Base-by-base conservation (phyloP, 2,329 filamentous ascomycete species). In the Fonsecaea monophora region DNA sequence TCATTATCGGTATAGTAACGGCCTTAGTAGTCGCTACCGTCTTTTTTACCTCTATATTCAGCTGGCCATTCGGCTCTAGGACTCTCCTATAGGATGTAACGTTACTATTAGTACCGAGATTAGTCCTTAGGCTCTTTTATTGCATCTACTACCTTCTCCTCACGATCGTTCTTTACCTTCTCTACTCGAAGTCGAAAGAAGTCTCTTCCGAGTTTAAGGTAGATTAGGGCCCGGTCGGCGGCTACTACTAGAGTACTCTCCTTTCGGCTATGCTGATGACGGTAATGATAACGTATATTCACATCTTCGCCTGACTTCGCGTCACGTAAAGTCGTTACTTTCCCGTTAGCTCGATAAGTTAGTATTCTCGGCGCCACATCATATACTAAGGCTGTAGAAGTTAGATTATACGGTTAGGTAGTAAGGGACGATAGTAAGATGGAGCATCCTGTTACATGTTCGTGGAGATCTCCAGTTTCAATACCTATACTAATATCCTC, bases 41-140 rank as follows among this genome's bases (percentile, higher is more conserved):
- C 50, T 54, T 54, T 54, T 54, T 54, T n/a, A 54, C 50, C 50
- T 54, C 50, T 54, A 54, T 54, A 15, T 54, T 54, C n/a, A 54
- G 50, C 50, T 54, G 6, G 50, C n/a, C 15, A 15, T 54, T 54
- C 50, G 25, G 50, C 50, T 7, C 50, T 54, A 15, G 50, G 18
- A 54, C n/a, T 18, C n/a, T 54, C 4, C 21, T 54, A 15, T 15
- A 54, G 50, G n/a, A 25, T 54, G 8, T 54, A 15, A 54, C 12
- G 15, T 54, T 54, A 54, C 50, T 15, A 54, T 54, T 54, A 18
- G 13, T 54, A 15, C n/a, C 50, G 9, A 54, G 50, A 54, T 54
- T 54, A 15, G n/a, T 54, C 25, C 18, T 54, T 54, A 15, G 50
- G n/a, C 50, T 54, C n/a, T 18, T 54, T 54, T 54, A 15, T 21